These are phyloP conservation scores for Mycena metata DNA, from an alignment of 768 basidiomycete genomes.

Conservation along the genomic window DNA sequence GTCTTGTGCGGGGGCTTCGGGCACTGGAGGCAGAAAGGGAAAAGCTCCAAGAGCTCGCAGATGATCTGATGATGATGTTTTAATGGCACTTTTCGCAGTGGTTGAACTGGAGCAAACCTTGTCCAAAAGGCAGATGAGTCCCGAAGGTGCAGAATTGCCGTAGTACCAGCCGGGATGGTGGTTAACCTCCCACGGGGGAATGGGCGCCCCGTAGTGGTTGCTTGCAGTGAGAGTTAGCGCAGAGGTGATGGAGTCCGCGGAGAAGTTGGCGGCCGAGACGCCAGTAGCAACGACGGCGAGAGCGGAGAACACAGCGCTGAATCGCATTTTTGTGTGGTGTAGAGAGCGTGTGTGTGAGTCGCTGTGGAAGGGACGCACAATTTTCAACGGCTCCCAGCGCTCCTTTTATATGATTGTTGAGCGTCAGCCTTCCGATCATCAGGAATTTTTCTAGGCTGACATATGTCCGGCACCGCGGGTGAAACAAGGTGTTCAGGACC, in stretches of 20 bases:
- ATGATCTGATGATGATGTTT: constrained; percentile 35
- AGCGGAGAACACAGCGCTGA: constrained; percentile 30
- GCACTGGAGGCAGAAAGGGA: constrained; percentile 45
- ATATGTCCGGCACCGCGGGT: constrained; percentile 17
- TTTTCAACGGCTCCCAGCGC: constrained; percentile 8
- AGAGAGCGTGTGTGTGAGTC: constrained; percentile 17
- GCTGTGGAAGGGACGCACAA: constrained; percentile 24
- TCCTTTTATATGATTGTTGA: constrained; percentile 24
- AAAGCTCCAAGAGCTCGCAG: constrained; percentile 42
- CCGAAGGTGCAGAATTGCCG: constrained; percentile 38
- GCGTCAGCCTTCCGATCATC: constrained; percentile 11
- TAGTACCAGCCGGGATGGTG: constrained; percentile 56
- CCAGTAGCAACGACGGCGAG: constrained; percentile 24
- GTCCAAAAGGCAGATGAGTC: constrained; percentile 10
- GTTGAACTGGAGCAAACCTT: constrained; percentile 7
- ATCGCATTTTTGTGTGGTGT: constrained; percentile 30
- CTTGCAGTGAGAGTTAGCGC: constrained; percentile 20
- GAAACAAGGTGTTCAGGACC: constrained; percentile 8
- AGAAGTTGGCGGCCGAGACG: constrained; percentile 19
- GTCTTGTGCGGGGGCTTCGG: constrained; percentile 40
- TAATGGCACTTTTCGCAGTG: not conserved
- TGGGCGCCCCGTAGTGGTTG: constrained; percentile 52
- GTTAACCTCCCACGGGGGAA: constrained; percentile 49
- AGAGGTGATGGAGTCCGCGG: constrained; percentile 4
- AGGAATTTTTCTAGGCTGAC: constrained; percentile 13